Conservation (phyloP, 176 grass and related monocot species). For the Avena atlantica region DNA sequence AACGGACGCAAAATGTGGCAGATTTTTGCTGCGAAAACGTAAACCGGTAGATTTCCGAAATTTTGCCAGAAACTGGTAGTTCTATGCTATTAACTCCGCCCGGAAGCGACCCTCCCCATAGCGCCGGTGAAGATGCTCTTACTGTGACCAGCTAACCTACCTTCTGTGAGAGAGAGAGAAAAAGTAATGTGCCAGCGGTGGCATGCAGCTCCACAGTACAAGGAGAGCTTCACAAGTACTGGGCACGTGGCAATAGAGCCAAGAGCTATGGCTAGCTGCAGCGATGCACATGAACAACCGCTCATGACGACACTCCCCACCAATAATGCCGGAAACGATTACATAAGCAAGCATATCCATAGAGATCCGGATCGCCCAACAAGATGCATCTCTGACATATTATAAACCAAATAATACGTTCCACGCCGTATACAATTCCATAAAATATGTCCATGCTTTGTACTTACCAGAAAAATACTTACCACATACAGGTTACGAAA, state of each 20-base stretch:
- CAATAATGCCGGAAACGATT: constrained; percentile 5
- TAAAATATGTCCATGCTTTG: not conserved
- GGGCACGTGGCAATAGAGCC: constrained; percentile 16
- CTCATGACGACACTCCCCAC: constrained; percentile 19
- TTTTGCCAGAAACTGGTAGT: no score
- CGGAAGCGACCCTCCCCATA: no score
- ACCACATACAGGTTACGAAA: not conserved
- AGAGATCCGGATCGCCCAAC: constrained; percentile 18
- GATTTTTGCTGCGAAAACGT: no score
- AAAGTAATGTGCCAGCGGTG: not conserved
- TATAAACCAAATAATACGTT: not conserved
- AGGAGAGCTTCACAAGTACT: not conserved
- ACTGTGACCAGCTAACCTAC: no score
- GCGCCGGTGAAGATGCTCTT: no score
- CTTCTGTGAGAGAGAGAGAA: no score
- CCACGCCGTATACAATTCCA: not conserved
- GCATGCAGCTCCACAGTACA: constrained; percentile 1
- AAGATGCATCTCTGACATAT: not conserved
- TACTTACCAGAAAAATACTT: not conserved
- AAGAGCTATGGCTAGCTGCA: not conserved
- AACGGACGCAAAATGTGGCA: no score
- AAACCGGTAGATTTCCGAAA: no score
- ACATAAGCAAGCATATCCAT: constrained; percentile 24
- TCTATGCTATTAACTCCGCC: no score
- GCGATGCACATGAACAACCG: constrained; percentile 1